Conservation (phyloP, 2,329 filamentous ascomycete species). For the Fusarium coffeatum region DNA sequence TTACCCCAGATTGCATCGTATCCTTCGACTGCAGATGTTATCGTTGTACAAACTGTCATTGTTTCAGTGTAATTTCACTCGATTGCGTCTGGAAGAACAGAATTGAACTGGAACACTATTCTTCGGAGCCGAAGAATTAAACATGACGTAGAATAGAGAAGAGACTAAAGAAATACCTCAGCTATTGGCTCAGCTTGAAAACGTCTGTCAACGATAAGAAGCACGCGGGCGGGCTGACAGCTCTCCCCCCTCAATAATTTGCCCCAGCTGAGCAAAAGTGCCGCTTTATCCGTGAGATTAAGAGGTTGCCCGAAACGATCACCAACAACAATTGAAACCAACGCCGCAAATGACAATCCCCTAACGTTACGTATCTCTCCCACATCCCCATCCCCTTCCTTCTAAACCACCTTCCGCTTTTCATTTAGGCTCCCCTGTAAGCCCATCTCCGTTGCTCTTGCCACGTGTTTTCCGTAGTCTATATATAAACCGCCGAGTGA, state of each 20-base stretch:
- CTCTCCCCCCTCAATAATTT: constrained; percentile 15
- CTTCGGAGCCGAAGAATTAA: constrained; percentile 3
- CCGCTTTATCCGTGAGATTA: constrained; percentile 36
- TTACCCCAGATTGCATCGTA: constrained; percentile 30
- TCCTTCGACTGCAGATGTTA: not conserved
- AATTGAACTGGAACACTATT: not conserved
- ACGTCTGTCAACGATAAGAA: not conserved
- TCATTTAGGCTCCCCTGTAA: constrained; percentile 15
- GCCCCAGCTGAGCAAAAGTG: constrained; percentile 33
- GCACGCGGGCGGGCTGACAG: constrained; percentile 19
- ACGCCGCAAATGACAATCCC: not conserved
- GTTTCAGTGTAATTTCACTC: not conserved
- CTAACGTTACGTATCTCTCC: constrained; percentile 25
- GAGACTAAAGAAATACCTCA: not conserved
- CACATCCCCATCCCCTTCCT: constrained; percentile 1
- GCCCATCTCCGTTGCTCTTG: constrained; percentile 1
- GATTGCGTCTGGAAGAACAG: not conserved
- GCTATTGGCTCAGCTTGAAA: constrained; percentile 1
- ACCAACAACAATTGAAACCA: constrained; percentile 12
- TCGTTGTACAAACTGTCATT: not conserved
- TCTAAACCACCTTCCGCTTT: constrained; percentile 32
- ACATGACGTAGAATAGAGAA: not conserved
- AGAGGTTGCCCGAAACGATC: constrained; percentile 8
- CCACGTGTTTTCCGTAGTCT: not conserved
- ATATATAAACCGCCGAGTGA: constrained; percentile 15